A percentile compares a stretch with the other conserved stretches of the same genome.
phyloP scores from a whole-genome alignment of 495 filamentous ascomycete species.

The Penicillium salamii region DNA sequence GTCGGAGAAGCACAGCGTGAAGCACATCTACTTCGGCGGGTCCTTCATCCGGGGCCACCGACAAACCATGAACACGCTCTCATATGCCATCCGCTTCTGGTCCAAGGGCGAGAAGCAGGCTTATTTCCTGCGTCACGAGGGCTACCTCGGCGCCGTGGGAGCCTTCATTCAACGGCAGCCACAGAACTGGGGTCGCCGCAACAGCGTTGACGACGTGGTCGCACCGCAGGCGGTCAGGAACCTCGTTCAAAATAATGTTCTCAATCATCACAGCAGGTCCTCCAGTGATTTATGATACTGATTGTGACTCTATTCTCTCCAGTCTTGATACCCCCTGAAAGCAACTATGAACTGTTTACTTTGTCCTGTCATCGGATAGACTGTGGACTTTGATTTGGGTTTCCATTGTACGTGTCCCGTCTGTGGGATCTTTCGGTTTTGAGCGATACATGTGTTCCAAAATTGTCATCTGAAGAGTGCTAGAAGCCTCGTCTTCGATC shows the following conservation, averaged over 20 bases:
- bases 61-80: constrained; percentile 95
- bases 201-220: constrained; percentile 58
- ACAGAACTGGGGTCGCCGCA: constrained; percentile 84
- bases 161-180: constrained; percentile 92
- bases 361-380: not conserved
- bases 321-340: constrained; percentile 6
- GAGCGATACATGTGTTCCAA: no score
- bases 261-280: constrained; percentile 17
- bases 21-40: constrained; percentile 95
- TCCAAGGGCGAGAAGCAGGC: constrained; percentile 90
- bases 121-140: constrained; percentile 94
- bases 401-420: no score
- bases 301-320: not conserved
- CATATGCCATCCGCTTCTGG: constrained; percentile 97
- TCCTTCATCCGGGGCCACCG: constrained; percentile 94
- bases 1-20: constrained; percentile 84
- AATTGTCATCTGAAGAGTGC: no score
- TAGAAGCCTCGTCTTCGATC: no score
- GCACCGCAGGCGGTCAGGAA: constrained; percentile 31
- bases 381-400: no score
- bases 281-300: constrained; percentile 12
- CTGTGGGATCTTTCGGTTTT: no score
- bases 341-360: not conserved
- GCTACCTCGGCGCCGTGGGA: constrained; percentile 93
- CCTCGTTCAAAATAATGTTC: constrained; percentile 15